Evolutionary conservation across 345 rosid species (phyloP), one percentile per base, ranked within the genome.

Genomic region (Citrus trifoliata): DNA sequence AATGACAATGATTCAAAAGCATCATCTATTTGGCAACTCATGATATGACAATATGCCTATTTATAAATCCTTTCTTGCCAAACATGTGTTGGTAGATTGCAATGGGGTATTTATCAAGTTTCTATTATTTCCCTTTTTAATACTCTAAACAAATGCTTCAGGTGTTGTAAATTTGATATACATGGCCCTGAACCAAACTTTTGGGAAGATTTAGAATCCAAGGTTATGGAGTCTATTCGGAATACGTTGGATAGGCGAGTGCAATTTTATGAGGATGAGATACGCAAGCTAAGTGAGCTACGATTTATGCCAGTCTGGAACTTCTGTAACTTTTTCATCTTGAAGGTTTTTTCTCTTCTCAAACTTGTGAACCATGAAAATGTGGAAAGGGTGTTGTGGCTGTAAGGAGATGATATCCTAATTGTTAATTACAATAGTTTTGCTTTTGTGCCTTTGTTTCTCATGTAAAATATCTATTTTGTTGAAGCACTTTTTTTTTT

Each of bases 241-340:
- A 96, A 90, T 88, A 91, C 95, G 70, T 83, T 96, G 88, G 99
- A 92, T 80, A 92, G 88, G 82, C 95, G 98, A 32, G 92, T 87
- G 40, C 98, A 93, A 63, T 93, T 96, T 86, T 94, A 91, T 65
- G 98, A 96, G 88, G 98, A 96, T 82, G 99, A 96, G 84, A 88
- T 96, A 88, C 93, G 97, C 74, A 94, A 96, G 88, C 95, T 94
- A 73, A 94, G 88, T 63, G 99, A 96, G 86, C 99, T 91, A 68
- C 90, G 95, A 66, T 90, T 90, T 88, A 90, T 91, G 95, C 98
- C 98, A 63, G 80, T 91, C 77, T 96, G 99, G 99, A 96, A 88
- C 89, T 96, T 96, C 82, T 94, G 98, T 80, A 94, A 96, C 79
- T 94, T 96, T 83, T 96, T 96, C 84, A 94, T 96, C 83, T 82